Evolutionary conservation across 805 yeast genomes (phyloP).

Genomic region (Naumovozyma castellii): DNA sequence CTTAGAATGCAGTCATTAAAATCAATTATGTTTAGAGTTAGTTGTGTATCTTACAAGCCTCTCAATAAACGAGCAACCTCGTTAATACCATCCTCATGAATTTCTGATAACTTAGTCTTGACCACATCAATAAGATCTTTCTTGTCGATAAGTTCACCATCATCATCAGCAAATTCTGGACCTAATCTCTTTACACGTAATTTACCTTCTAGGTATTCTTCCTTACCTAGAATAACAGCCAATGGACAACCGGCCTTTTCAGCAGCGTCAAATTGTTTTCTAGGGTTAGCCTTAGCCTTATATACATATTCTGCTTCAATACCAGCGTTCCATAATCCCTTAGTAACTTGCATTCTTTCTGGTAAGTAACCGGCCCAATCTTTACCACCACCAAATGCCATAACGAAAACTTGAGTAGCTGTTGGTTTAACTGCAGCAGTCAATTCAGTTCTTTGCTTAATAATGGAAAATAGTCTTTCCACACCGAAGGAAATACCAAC

Average conservation of each 20-base stretch:
- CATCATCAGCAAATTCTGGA: conserved; percentile 77
- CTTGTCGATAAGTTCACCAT: conserved; percentile 69
- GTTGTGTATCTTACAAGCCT: conserved; percentile 41
- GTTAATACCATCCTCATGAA: conserved; percentile 45
- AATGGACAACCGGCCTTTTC: conserved; percentile 86
- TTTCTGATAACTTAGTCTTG: conserved; percentile 43
- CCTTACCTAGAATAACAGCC: conserved; percentile 92
- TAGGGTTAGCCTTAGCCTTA: conserved; percentile 86
- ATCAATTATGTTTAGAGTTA: too few relatives aligned
- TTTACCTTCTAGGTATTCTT: conserved; percentile 70
- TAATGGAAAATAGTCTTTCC: conserved; percentile 84
- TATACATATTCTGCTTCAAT: conserved; percentile 86
- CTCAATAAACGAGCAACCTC: conserved; percentile 55
- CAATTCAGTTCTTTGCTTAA: conserved; percentile 63
- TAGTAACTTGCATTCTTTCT: conserved; percentile 84
- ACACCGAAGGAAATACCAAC: conserved; percentile 97
- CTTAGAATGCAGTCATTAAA: too few relatives aligned
- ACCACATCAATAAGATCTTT: conserved; percentile 48
- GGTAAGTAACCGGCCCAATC: conserved; percentile 88
- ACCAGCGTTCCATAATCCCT: conserved; percentile 77
- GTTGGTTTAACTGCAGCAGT: conserved; percentile 63
- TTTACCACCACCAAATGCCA: conserved; percentile 98
- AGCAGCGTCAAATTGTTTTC: conserved; percentile 96
- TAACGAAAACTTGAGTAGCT: conserved; percentile 85
- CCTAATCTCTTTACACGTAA: conserved; percentile 83